Base-by-base conservation (phyloP, 371 early-diverging fungal species). In the Rhizomucor pusillus region DNA sequence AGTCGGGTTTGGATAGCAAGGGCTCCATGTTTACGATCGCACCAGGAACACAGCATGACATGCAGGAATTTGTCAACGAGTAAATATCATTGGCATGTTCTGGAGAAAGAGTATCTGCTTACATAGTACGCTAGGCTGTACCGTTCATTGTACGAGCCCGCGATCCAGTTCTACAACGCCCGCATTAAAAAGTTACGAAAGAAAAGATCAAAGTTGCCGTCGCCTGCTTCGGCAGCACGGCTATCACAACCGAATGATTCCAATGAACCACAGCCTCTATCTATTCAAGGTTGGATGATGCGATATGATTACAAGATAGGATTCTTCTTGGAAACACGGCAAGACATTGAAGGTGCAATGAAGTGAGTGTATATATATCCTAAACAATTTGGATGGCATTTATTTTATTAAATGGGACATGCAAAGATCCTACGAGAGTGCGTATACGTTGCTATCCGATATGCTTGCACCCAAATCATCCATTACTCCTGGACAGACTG, bases 281-380 rank as follows among this genome's bases (percentile, higher is more conserved):
- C 80, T 34, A 53, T 75, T 6, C 71, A 71, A 37, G 94, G 91
- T 1, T 93, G 94, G 94, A 71, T 80, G 56, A 50, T 87, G 6
- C 80, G 94, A n/a, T 92, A 92, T 54, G 93, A 94, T 45, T 85
- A 76, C 48, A 94, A 94, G 65, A 64, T 83, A 55, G 92, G 73
- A 5, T 79, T 83, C 24, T 89, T 91, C 59, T 81, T 86, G 10
- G 91, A 91, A 57, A 85, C 86, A 37, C 76, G 86, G 12, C 90
- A 90, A 54, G 93, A 94, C 24, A 78, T 89, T 16, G 90, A 90
- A 20, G 73, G 73, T 5, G 88, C 91, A 1, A 66, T 87, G 12
- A 86, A 80, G 84, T 84, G n/a, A n/a, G 69, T 59, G 67, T 57
- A 25, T 37, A 43, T 18, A 18, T 18, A 41, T n/a, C 10, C n/a